Base-by-base conservation (phyloP, 192 early-diverging fungal species). In the Chytriomyces hyalinus region DNA sequence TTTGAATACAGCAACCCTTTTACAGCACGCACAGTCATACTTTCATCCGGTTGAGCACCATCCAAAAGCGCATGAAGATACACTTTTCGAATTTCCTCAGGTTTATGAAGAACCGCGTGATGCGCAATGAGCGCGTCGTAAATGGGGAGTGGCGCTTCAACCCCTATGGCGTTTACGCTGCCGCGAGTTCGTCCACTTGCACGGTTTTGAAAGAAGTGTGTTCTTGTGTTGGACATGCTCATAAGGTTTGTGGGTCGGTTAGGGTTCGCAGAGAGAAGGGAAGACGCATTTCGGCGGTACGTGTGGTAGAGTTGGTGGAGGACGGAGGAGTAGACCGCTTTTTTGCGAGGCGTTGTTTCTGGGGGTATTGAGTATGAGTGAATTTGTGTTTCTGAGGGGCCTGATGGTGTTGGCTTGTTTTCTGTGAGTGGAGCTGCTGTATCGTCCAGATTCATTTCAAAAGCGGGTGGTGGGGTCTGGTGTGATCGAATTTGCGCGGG, bases 71-170 rank as follows among this genome's bases (percentile, higher is more conserved):
- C 61, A n/a, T 75, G 73, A 2, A 44, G 60, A n/a, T 60, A 8
- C 28, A 36, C 44, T 75, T 64, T 10, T 44, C 66, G 47, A 6
- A 75, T 64, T 75, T 64, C 22, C 3, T n/a, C 45, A 28, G 46
- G 20, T 13, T 49, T 26, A 36, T 75, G 73, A 20, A 65, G 47
- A 20, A 64, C 49, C 9, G 62, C 9, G 47, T 15, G 46, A 53
- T 75, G 73, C 10, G 73, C 73, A 66, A 47, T n/a, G 2, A 75
- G 51, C 6, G 73, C 61, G 64, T 75, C 73, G n/a, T 75, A 75
- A 8, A 75, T 53, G 10, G 73, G 62, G 10, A 75, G 22, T 0
- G 73, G 73, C 5, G 64, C 10, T n/a, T 13, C 15, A n/a, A 57
- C 53, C 1, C 13, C 15, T 3, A 3, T 57, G 13, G 53, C 53